Evolutionary conservation across 257 asterid genomes (phyloP).

Genomic region (Gentiana macrophylla): DNA sequence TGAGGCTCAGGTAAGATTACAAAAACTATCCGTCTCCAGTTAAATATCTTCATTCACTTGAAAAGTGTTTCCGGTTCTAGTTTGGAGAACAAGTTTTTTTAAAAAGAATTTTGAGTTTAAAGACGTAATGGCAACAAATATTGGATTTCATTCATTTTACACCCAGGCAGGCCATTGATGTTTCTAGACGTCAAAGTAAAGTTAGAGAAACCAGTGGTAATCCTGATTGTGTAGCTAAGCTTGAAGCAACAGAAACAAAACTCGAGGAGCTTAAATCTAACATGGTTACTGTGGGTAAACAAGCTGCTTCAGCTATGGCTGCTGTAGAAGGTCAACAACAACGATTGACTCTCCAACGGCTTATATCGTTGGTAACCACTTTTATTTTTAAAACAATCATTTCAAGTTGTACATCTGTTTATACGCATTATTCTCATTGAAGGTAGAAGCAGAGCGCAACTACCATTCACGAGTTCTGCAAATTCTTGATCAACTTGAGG

Average conservation of each 20-base stretch:
- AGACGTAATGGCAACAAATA: neutral
- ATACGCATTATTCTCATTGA: conserved; percentile 8
- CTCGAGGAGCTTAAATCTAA: conserved; percentile 56
- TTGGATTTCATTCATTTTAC: conserved; percentile 7
- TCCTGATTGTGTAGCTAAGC: conserved; percentile 34
- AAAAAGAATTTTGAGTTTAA: too few relatives aligned
- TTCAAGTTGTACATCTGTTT: conserved; percentile 10
- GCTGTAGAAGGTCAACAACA: conserved; percentile 67
- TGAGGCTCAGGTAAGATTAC: conserved; percentile 76
- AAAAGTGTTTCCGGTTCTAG: too few relatives aligned
- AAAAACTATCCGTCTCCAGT: neutral
- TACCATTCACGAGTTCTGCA: conserved; percentile 49
- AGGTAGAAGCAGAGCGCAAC: conserved; percentile 64
- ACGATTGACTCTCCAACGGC: conserved; percentile 48
- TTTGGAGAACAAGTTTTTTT: too few relatives aligned
- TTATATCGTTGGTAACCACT: conserved; percentile 40
- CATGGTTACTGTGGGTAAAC: conserved; percentile 49
- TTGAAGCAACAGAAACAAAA: conserved; percentile 51
- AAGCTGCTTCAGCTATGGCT: conserved; percentile 59
- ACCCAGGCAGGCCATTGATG: conserved; percentile 49
- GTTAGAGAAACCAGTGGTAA: conserved; percentile 34
- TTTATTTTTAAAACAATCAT: conserved; percentile 1
- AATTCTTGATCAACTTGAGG: conserved; percentile 66
- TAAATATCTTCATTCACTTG: too few relatives aligned
- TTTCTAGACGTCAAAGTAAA: conserved; percentile 52